Base-by-base conservation (phyloP, 257 asterid species). In the Solanum neorickii region DNA sequence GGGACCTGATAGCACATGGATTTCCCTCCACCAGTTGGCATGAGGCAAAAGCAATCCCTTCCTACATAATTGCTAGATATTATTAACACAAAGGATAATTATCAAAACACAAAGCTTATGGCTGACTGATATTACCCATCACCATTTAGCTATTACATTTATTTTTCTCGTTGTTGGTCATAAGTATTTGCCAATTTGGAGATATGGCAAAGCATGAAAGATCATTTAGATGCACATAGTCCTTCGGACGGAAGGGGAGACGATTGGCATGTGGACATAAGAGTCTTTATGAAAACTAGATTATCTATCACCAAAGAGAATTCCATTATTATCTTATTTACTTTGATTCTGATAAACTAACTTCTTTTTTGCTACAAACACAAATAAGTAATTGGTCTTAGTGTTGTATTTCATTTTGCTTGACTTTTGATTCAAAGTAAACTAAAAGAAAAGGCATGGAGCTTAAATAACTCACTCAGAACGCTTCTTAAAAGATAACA, bases 1-100 rank as follows among this genome's bases (percentile, higher is more conserved):
- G 99, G 99, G 47, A 96, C 93, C 85, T 96, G 99, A 91, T 93
- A 96, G 88, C 99, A 96, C 90, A 96, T 89, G n/a, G 99, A 96
- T 93, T 96, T 96, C 87, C 98, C 99, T 47, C 99, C 99, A 90
- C 99, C 99, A 42, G 99, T 95, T 41, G 99, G 99, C 98, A 95
- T 95, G 65, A 96, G 94, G 89, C 99, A 96, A 86, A 96, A 96
- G 86, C 98, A 96, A 91, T 96, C 99, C 90, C 95, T 92, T 78
- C 99, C 99, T 96, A 87, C 88, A 92, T 56, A 46, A 52, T 29
- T 84, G 77, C 82, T 44, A 84, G 14, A 84, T 47, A 44, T 69
- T 47, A 70, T 44, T 69, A 85, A 46, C 60, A 77, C 62, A 77
- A 49, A 41, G 20, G 62, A 44, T 39, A 77, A 47, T 14, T 25